Conservation (phyloP, 1,139 yeast species). For the Debaryomycetaceae sp. region DNA sequence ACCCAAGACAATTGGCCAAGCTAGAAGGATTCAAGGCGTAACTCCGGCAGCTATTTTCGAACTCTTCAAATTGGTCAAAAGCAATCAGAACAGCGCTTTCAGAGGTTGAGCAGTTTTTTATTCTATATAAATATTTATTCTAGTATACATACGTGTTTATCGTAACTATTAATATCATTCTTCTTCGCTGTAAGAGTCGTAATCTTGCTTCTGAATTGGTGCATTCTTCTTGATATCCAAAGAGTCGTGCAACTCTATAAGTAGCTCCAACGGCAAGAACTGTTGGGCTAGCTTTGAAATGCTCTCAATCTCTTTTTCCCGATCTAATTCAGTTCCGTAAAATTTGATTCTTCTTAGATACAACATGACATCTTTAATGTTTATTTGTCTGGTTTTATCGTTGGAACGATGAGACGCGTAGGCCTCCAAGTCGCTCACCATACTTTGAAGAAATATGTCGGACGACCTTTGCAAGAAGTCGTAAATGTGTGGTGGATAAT, state of each 20-base stretch:
- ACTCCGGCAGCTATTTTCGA: constrained; percentile 84
- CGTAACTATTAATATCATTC: background rate
- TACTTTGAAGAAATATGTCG: constrained; percentile 29
- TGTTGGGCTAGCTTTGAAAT: constrained; percentile 33
- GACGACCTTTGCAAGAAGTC: constrained; percentile 18
- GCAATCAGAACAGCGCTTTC: constrained; percentile 18
- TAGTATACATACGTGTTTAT: constrained; percentile 6
- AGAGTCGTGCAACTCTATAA: constrained; percentile 33
- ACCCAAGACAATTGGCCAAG: constrained; percentile 92
- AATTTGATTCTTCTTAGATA: constrained; percentile 33
- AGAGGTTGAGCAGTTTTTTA: constrained; percentile 4
- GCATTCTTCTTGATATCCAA: constrained; percentile 10
- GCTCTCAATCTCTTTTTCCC: constrained; percentile 17
- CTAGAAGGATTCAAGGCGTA: constrained; percentile 88
- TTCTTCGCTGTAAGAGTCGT: background rate
- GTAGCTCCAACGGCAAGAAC: constrained; percentile 35
- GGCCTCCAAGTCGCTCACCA: constrained; percentile 31
- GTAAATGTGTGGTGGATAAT: constrained; percentile 6
- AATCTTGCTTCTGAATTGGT: background rate
- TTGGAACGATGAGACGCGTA: constrained; percentile 32
- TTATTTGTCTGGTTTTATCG: constrained; percentile 20
- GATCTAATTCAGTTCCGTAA: constrained; percentile 14
- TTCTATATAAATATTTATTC: constrained; percentile 7
- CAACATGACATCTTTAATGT: constrained; percentile 33
- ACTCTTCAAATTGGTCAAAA: constrained; percentile 46